phyloP scores from a whole-genome alignment of 371 early-diverging fungal species.

The Nematocida parisii region DNA sequence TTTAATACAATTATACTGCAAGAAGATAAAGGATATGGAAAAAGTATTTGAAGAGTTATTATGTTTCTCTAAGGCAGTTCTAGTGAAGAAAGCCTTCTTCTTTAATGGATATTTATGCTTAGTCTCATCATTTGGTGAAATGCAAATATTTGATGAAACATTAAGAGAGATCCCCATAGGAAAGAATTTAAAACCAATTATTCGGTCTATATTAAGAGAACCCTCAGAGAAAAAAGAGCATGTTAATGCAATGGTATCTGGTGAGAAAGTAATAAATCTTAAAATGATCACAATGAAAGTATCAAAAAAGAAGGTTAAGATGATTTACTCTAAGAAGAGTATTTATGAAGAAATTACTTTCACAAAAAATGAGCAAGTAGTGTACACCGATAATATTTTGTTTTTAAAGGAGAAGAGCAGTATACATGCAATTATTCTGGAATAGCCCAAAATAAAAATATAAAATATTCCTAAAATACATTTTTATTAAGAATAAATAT shows the following conservation, averaged over 20 bases:
- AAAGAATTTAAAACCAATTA: slow-evolving; percentile 22
- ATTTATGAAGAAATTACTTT: slow-evolving; percentile 51
- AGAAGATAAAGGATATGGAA: slow-evolving; percentile 24
- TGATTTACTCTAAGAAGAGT: slow-evolving; percentile 52
- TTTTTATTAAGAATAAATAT: no score
- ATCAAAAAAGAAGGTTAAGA: slow-evolving; percentile 9
- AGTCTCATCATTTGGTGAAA: slow-evolving; percentile 25
- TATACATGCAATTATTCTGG: slow-evolving; percentile 42
- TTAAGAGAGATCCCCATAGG: slow-evolving; percentile 49
- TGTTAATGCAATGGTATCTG: not conserved
- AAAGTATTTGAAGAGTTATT: slow-evolving; percentile 53
- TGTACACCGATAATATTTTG: slow-evolving; percentile 25
- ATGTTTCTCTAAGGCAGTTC: not conserved
- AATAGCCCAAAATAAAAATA: not conserved
- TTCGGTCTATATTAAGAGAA: slow-evolving; percentile 41
- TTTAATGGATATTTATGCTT: slow-evolving; percentile 43
- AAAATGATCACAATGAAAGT: slow-evolving; percentile 34
- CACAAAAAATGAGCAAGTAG: slow-evolving; percentile 21
- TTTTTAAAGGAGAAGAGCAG: slow-evolving; percentile 19
- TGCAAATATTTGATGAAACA: slow-evolving; percentile 52
- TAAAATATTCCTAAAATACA: not conserved
- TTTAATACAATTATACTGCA: slow-evolving; percentile 23
- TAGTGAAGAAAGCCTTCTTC: slow-evolving; percentile 46
- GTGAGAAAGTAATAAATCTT: slow-evolving; percentile 18
- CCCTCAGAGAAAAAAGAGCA: slow-evolving; percentile 3